A percentile compares a stretch with the other conserved stretches of the same genome.
Conservation (phyloP, 2,329 filamentous ascomycete species). For the Teratosphaeria nubilosa region DNA sequence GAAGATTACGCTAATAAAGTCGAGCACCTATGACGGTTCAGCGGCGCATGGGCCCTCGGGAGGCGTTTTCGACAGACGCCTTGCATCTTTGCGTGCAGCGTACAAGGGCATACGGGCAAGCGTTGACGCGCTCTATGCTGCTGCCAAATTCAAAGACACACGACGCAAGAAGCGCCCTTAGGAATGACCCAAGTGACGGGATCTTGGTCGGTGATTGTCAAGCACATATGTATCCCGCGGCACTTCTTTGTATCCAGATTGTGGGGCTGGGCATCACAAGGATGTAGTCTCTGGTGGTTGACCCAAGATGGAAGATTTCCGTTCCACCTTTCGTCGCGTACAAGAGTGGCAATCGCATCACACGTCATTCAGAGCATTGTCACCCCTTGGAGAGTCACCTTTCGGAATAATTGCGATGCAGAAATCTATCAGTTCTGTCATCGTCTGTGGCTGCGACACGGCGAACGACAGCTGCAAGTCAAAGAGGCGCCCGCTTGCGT, state of each 20-base stretch:
- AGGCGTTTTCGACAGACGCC: not conserved
- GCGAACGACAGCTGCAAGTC: not conserved
- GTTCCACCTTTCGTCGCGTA: not conserved
- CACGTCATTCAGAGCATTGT: no score
- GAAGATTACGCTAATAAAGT: not conserved
- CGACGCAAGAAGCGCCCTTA: not conserved
- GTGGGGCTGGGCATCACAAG: not conserved
- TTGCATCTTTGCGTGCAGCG: not conserved
- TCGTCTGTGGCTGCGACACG: not conserved
- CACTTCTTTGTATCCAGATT: not conserved
- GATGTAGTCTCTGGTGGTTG: not conserved
- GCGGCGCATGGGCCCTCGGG: not conserved
- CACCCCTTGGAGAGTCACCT: no score
- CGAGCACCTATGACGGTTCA: not conserved
- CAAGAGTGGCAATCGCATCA: not conserved
- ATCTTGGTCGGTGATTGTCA: no score
- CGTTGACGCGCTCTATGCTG: not conserved
- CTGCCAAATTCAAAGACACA: not conserved
- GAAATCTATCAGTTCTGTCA: not conserved
- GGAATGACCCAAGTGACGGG: not conserved
- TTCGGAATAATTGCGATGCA: not conserved
- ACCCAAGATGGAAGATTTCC: no score
- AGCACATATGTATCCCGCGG: not conserved
- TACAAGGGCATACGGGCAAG: not conserved
- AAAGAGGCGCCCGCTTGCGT: not conserved